These are phyloP conservation scores for Candida endomychidarum DNA, from an alignment of 805 yeast genomes.

Conservation along the genomic window DNA sequence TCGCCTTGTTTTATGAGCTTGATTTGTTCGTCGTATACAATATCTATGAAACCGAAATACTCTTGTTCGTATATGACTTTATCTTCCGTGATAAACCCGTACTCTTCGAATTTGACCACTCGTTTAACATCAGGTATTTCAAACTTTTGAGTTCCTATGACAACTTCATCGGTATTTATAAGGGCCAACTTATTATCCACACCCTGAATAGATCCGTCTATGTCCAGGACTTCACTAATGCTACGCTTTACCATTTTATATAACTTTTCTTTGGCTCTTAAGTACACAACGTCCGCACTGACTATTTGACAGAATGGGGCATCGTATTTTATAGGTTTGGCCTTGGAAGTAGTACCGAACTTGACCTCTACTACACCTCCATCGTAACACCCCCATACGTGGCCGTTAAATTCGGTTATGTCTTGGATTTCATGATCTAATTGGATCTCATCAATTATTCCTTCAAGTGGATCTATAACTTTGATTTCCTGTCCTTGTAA, in stretches of 20 bases:
- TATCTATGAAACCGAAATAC: constrained; percentile 1
- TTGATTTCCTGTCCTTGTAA: not conserved
- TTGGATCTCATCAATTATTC: constrained; percentile 2
- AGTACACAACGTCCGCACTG: constrained; percentile 11
- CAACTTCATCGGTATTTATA: constrained; percentile 3
- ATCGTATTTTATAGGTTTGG: constrained; percentile 7
- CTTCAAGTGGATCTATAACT: constrained; percentile 9
- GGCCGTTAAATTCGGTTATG: constrained; percentile 10
- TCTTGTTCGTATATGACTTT: constrained; percentile 4
- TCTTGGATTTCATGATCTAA: constrained; percentile 7
- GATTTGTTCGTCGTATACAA: constrained; percentile 1
- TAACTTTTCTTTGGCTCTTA: constrained; percentile 3
- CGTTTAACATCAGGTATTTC: constrained; percentile 1
- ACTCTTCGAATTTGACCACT: constrained; percentile 5
- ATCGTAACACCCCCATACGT: constrained; percentile 15
- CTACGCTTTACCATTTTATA: constrained; percentile 5
- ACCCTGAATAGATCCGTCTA: not conserved
- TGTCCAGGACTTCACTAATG: constrained; percentile 1
- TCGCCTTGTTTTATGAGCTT: not conserved
- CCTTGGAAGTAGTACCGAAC: not conserved
- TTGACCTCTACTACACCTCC: constrained; percentile 15
- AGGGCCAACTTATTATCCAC: constrained; percentile 1
- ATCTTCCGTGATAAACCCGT: constrained; percentile 6
- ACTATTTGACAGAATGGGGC: constrained; percentile 2
- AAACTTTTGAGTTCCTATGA: not conserved